Conservation (phyloP, 176 grass and related monocot genomes). For the Areca catechu region DNA sequence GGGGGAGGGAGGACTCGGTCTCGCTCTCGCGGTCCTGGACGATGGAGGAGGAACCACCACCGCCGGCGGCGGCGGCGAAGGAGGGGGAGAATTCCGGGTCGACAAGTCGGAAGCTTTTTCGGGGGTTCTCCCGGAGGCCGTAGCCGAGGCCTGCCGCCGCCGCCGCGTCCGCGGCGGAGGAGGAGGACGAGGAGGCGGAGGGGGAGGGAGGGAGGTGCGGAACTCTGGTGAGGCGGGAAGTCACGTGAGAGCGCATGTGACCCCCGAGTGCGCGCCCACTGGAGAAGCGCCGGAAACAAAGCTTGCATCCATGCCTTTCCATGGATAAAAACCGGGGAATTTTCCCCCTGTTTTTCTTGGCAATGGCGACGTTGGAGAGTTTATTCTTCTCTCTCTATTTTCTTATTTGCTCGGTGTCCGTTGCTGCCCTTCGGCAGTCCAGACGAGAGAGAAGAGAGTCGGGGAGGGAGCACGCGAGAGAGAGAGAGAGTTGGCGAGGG, state of each 20-base stretch:
- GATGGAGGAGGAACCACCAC: no score
- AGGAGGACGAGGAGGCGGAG: background rate
- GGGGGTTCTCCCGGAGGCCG: conserved; percentile 1
- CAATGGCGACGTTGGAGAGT: no score
- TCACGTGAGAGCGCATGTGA: conserved; percentile 17
- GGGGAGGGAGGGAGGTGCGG: background rate
- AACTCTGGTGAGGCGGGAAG: background rate
- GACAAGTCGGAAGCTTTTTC: conserved; percentile 1
- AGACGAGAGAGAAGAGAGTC: no score
- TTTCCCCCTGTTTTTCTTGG: no score
- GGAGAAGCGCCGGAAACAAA: conserved; percentile 9
- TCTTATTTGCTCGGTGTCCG: no score
- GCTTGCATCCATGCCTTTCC: conserved; percentile 1
- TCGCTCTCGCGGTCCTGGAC: conserved; percentile 2
- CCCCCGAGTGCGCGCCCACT: conserved; percentile 12
- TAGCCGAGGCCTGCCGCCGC: background rate
- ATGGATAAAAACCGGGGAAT: background rate
- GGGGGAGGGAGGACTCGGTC: background rate
- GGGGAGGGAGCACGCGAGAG: no score
- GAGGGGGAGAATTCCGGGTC: conserved; percentile 5
- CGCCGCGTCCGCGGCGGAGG: background rate
- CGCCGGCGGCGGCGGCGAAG: background rate
- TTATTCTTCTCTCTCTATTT: no score
- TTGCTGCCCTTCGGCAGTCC: no score
- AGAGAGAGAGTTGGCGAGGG: no score